Evolutionary conservation across 129 eudicot genomes (phyloP).

Genomic region (Artemisia tridentata): DNA sequence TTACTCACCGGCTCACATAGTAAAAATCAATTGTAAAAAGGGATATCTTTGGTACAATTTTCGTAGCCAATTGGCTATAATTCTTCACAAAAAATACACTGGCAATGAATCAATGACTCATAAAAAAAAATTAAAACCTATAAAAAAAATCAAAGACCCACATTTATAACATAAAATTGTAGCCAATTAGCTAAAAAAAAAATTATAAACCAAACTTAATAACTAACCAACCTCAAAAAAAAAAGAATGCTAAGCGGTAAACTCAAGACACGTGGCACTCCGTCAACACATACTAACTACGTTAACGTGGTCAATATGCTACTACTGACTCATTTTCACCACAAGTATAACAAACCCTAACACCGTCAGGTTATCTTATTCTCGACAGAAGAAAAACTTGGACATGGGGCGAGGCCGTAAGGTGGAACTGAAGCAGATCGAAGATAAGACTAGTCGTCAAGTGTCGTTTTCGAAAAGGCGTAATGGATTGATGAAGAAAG

Average conservation of each 20-base stretch:
- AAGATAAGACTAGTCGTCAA: slow-evolving; percentile 32
- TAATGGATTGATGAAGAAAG: slow-evolving; percentile 38
- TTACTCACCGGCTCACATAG: too few species aligned
- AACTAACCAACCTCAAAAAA: neutral
- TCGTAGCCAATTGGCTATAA: too few species aligned
- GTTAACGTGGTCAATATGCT: neutral
- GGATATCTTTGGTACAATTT: too few species aligned
- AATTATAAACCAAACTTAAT: too few species aligned
- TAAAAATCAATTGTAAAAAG: too few species aligned
- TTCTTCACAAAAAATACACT: too few species aligned
- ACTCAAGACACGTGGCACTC: slow-evolving; percentile 9
- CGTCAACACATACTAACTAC: slow-evolving; percentile 3
- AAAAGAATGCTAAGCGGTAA: neutral
- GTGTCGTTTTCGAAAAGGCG: slow-evolving; percentile 40
- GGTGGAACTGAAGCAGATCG: slow-evolving; percentile 33
- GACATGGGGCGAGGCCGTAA: slow-evolving; percentile 37
- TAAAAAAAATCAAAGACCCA: too few species aligned
- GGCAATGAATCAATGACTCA: too few species aligned
- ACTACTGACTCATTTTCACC: neutral
- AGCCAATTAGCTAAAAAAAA: too few species aligned
- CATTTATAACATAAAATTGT: too few species aligned
- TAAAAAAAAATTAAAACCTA: too few species aligned
- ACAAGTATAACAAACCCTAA: neutral
- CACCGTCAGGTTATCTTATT: neutral
- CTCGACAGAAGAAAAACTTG: neutral